phyloP scores from a whole-genome alignment of 2,329 filamentous ascomycete species.

The Colletotrichum lini region DNA sequence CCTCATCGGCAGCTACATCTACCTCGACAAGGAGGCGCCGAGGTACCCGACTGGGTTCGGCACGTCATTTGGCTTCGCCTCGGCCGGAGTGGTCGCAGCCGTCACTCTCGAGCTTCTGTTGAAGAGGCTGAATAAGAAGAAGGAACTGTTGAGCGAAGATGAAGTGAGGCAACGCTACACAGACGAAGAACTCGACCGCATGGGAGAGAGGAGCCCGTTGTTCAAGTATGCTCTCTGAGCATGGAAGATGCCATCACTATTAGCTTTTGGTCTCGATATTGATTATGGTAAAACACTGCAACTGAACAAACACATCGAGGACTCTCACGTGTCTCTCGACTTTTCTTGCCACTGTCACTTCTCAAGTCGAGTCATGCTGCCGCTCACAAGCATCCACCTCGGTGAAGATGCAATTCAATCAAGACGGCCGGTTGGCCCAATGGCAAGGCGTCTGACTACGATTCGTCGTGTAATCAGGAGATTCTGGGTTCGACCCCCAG shows the following conservation, averaged over 20 bases:
- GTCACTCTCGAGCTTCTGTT: constrained; percentile 33
- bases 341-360: neutral
- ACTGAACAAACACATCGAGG: neutral
- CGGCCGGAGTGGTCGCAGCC: constrained; percentile 39
- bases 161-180: constrained; percentile 49
- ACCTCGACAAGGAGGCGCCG: constrained; percentile 40
- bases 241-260: neutral
- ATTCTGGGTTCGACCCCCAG: constrained; percentile 42
- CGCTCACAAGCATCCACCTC: neutral
- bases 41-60: constrained; percentile 41
- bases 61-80: constrained; percentile 35
- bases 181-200: constrained; percentile 47
- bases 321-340: neutral
- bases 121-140: constrained; percentile 45
- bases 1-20: constrained; percentile 46
- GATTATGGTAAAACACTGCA: neutral
- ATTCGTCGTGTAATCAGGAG: constrained; percentile 40
- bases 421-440: constrained; percentile 50
- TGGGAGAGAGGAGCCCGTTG: constrained; percentile 51
- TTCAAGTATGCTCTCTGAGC: constrained; percentile 49
- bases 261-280: too few species aligned
- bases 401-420: neutral
- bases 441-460: constrained; percentile 62
- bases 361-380: fast-evolving
- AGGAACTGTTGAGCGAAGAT: constrained; percentile 45